Conservation (phyloP, 2,329 filamentous ascomycete species). For the Aspergillus niger region DNA sequence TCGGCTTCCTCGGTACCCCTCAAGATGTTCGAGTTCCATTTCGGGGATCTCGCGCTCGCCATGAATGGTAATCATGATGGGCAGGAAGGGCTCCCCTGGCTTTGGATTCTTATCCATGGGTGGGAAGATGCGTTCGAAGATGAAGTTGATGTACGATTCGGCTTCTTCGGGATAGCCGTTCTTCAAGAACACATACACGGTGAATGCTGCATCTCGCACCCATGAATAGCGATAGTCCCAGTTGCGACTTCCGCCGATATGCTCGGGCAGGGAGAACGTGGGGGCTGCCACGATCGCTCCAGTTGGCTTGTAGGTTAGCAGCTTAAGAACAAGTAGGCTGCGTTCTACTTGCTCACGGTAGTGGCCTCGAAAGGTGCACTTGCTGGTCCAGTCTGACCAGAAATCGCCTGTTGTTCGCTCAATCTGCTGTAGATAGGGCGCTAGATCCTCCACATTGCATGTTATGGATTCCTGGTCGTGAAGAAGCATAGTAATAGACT, state of each 20-base stretch:
- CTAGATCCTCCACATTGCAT: conserved; percentile 43
- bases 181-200: conserved; percentile 72
- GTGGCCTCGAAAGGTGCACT: conserved; percentile 69
- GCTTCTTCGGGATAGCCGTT: conserved; percentile 75
- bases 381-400: conserved; percentile 73
- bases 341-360: conserved; percentile 72
- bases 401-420: conserved; percentile 69
- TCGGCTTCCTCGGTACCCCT: conserved; percentile 69
- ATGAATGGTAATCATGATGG: conserved; percentile 80
- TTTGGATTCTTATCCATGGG: conserved; percentile 55
- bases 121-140: conserved; percentile 65
- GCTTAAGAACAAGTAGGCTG: conserved; percentile 72
- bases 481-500: conserved; percentile 69
- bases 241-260: conserved; percentile 64
- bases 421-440: conserved; percentile 31
- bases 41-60: conserved; percentile 76
- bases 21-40: conserved; percentile 66
- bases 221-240: conserved; percentile 64
- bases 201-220: conserved; percentile 77
- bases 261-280: conserved; percentile 76
- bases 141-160: conserved; percentile 77
- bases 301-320: conserved; percentile 76
- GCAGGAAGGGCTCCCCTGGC: conserved; percentile 59
- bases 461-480: conserved; percentile 61
- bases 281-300: conserved; percentile 76